phyloP scores from a whole-genome alignment of 108 stramenopile genomes.

The Parietichytrium sp. region DNA sequence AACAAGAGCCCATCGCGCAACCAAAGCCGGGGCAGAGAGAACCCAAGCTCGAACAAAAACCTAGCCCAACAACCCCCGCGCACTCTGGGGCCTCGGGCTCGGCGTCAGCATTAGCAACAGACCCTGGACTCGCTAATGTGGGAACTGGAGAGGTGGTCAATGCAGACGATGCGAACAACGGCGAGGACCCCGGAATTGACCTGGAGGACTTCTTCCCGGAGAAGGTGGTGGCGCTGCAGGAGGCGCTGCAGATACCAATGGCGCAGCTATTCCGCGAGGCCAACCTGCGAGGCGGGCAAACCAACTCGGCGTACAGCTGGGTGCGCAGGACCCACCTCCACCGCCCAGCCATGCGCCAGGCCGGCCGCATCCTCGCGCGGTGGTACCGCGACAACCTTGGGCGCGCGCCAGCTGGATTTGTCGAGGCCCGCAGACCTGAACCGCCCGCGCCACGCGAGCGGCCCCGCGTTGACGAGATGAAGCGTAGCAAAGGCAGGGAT shows the following conservation, averaged over 20 bases:
- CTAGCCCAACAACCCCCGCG: too few species aligned
- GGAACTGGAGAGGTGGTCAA: background rate
- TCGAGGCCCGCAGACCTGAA: background rate
- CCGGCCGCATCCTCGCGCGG: background rate
- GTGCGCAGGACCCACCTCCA: background rate
- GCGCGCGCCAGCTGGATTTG: background rate
- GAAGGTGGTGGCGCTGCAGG: background rate
- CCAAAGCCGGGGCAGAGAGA: too few species aligned
- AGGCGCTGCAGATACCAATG: constrained; percentile 2
- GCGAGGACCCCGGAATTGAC: background rate
- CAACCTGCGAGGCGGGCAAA: background rate
- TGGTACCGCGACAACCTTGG: background rate
- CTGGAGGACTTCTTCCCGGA: background rate
- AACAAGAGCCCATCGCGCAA: too few species aligned
- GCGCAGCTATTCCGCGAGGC: constrained; percentile 4
- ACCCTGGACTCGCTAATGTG: background rate
- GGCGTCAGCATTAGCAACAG: too few species aligned
- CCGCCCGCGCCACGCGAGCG: background rate
- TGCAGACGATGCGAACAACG: background rate
- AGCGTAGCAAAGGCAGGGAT: background rate
- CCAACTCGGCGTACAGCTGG: constrained; percentile 23
- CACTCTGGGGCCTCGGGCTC: too few species aligned
- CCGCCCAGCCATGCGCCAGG: background rate
- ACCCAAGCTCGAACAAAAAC: too few species aligned
- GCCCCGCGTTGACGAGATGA: background rate